A percentile compares a stretch with the other conserved stretches of the same genome.
Conservation (phyloP, 2,329 filamentous ascomycete species). For the Apiospora sp. region DNA sequence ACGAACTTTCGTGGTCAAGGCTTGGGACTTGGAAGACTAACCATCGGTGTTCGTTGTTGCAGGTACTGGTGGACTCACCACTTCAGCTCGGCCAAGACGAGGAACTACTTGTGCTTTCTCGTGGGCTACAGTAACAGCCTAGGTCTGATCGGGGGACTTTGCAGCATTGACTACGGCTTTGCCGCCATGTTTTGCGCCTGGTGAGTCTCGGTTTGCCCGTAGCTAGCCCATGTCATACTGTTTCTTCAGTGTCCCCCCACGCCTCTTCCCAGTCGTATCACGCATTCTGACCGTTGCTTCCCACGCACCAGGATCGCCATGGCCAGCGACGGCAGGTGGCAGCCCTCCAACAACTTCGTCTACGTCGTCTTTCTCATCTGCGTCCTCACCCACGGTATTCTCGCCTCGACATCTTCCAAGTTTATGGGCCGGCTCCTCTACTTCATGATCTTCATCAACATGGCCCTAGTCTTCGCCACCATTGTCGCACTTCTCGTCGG, state of each 20-base stretch:
- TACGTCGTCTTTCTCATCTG: slow-evolving; percentile 4
- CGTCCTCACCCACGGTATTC: slow-evolving; percentile 1
- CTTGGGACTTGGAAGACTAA: too few relatives aligned
- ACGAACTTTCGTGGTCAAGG: too few relatives aligned
- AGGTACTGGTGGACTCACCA: slow-evolving; percentile 24
- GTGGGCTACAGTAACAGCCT: slow-evolving; percentile 22
- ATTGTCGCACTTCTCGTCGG: slow-evolving; percentile 9
- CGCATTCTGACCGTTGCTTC: neutral
- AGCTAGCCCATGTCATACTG: too few relatives aligned
- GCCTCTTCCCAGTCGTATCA: too few relatives aligned
- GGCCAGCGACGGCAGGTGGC: slow-evolving; percentile 4
- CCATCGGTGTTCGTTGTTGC: too few relatives aligned
- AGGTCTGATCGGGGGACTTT: slow-evolving; percentile 4
- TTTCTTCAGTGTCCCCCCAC: too few relatives aligned
- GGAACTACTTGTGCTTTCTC: slow-evolving; percentile 22
- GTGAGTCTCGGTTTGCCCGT: neutral
- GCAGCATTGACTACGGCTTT: slow-evolving; percentile 19
- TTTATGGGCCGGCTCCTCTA: slow-evolving; percentile 5
- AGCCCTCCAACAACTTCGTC: neutral
- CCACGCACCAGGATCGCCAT: neutral
- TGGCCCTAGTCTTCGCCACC: slow-evolving; percentile 21
- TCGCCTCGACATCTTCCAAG: neutral
- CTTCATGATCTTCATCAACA: slow-evolving; percentile 9
- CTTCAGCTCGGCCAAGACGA: slow-evolving; percentile 12
- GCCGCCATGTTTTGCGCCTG: slow-evolving; percentile 20